Percentiles rank a stretch among this genome's conserved stretches.
Conservation (phyloP, 1,284 basidiomycete genomes). For the Wolfiporia cocos region DNA sequence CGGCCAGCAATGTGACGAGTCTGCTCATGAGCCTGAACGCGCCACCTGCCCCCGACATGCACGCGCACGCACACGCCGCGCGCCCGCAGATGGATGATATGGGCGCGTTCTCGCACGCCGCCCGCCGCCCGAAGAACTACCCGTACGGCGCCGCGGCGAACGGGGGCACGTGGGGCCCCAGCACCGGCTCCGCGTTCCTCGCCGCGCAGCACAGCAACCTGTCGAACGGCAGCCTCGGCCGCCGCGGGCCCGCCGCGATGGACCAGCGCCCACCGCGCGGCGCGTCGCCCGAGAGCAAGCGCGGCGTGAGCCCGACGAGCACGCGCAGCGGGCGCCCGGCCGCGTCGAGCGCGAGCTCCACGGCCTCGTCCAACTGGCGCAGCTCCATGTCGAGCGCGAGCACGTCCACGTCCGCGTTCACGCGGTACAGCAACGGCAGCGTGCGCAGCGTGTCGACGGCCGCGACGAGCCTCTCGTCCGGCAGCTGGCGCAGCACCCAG, state of each 20-base stretch:
- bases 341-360: conserved; percentile 52
- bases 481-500: conserved; percentile 52
- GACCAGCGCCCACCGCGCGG: conserved; percentile 30
- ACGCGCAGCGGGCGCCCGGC: conserved; percentile 45
- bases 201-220: too few species aligned
- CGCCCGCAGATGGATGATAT: conserved; percentile 14
- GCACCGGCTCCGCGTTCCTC: conserved; percentile 14
- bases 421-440: conserved; percentile 73
- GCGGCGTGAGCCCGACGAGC: conserved; percentile 49
- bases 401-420: conserved; percentile 61
- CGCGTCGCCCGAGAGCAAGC: conserved; percentile 30
- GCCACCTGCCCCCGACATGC: too few species aligned
- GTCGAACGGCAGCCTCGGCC: conserved; percentile 11
- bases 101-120: conserved; percentile 21
- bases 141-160: conserved; percentile 16
- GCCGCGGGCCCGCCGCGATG: conserved; percentile 9
- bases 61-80: conserved; percentile 5
- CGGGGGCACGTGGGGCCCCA: conserved; percentile 27
- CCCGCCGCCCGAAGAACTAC: conserved; percentile 17
- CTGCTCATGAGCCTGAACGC: conserved; percentile 65
- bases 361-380: conserved; percentile 66
- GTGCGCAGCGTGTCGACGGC: conserved; percentile 66
- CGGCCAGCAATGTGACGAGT: conserved; percentile 62
- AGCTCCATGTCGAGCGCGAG: conserved; percentile 66
- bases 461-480: conserved; percentile 67